phyloP scores from a whole-genome alignment of 352 stramenopile genomes.

The Globisporangium irregulare region DNA sequence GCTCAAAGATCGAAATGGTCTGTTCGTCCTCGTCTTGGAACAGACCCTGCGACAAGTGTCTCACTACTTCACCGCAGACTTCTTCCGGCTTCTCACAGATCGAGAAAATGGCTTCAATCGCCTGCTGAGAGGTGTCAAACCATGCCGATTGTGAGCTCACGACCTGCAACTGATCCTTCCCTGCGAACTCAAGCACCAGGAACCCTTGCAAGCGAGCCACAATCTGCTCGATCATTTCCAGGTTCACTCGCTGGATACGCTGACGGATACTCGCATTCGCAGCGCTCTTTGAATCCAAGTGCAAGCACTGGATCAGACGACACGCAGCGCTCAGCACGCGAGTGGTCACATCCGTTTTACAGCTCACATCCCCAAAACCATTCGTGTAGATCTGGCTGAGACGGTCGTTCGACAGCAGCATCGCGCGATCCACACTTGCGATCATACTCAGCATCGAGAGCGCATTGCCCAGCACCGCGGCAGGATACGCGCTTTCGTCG shows the following conservation, averaged over 20 bases:
- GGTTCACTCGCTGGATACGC: slow-evolving; percentile 68
- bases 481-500: slow-evolving; percentile 50
- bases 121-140: slow-evolving; percentile 91
- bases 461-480: slow-evolving; percentile 60
- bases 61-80: slow-evolving; percentile 68
- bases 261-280: slow-evolving; percentile 38
- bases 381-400: slow-evolving; percentile 52
- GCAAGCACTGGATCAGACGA: slow-evolving; percentile 60
- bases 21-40: slow-evolving; percentile 60
- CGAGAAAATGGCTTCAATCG: slow-evolving; percentile 91
- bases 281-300: slow-evolving; percentile 43
- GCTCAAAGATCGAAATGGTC: slow-evolving; percentile 59
- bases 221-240: slow-evolving; percentile 88
- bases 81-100: slow-evolving; percentile 90
- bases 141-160: slow-evolving; percentile 65
- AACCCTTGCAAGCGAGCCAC: slow-evolving; percentile 86
- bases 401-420: slow-evolving; percentile 60
- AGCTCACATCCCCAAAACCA: slow-evolving; percentile 56
- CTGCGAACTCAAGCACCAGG: slow-evolving; percentile 83
- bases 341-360: slow-evolving; percentile 41
- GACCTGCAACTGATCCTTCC: slow-evolving; percentile 48
- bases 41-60: slow-evolving; percentile 53
- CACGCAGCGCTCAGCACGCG: slow-evolving; percentile 59
- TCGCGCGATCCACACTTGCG: slow-evolving; percentile 54
- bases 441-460: slow-evolving; percentile 69